Base-by-base conservation (phyloP, 495 filamentous ascomycete species). In the Bathelium albidoporum region DNA sequence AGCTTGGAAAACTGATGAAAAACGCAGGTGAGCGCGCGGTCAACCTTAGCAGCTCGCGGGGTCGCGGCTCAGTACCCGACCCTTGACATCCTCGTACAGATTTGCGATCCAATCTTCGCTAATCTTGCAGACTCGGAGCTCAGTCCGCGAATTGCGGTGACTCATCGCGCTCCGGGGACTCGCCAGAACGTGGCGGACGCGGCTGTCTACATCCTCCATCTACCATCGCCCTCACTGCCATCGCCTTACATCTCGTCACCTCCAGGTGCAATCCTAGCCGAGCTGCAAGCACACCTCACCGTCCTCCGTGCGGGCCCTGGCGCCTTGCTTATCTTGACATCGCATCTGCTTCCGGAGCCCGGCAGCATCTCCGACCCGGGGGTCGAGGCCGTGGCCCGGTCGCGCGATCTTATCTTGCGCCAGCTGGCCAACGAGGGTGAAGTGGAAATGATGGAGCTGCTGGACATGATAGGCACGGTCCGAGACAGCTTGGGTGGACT, bases 71-170 rank as follows among this genome's bases (percentile, higher is more conserved):
- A 66, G 2, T 73, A 75, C 66, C 73, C 75, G 5, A 60, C 68
- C 2, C 66, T 75, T 24, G 68, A 68, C 41, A 65, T 75, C 67
- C 62, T 73, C 44, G 72, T 76, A 18, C 75, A 76, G 61, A 70
- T 73, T 39, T 65, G 28, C 20, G 63, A 65, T 11, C 32, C 66
- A 24, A 32, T 28, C 12, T 29, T 11, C 36, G 24, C 66, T 45
- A 73, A 73, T 24, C 73, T 16, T 59, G 68, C 29, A 39, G 70
- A 41, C 64, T 62, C 2, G 71, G 64, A 28, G 28, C 66, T 16
- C 69, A 61, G 16, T 20, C 49, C 49, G 7, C 49, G 49, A 12
- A 29, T 55, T 16, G 29, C 49, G 49, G 24, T 29, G 7, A 55
- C 49, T 16, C 26, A 26, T 29, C 49, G 49, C 11, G 24, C 49